Base-by-base conservation (phyloP, 2,329 filamentous ascomycete genomes). In the Fusarium hainanense region DNA sequence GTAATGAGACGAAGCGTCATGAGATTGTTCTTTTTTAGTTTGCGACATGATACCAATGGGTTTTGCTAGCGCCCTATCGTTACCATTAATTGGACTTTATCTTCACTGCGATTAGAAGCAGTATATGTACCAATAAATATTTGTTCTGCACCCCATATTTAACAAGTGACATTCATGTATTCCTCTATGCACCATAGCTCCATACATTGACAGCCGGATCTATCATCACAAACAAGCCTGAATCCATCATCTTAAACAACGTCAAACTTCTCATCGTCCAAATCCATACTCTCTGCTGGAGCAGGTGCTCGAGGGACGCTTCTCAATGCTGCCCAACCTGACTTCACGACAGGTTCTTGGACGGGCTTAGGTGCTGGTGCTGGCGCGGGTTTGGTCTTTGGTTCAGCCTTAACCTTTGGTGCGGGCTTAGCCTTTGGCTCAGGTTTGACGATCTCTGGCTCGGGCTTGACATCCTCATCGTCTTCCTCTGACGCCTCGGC, bases 241-340 rank as follows among this genome's bases (percentile, higher is more conserved):
- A 23, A 5, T 13, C 46, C 16, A 8, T 14, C 43, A 9, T 11
- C 50, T 54, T 62, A 74, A 23, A 76, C 76, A 58, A 80, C 72
- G 23, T 80, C 78, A 66, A 80, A 80, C 63, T 75, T 76, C 49
- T 75, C 72, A 11, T 74, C 73, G 8, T 79, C 77, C 52, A 77
- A 48, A 42, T 80, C 79, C 74, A 78, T 74, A 23, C 76, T 76
- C 27, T 73, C 71, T 16, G 69, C 71, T 23, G 69, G 60, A n/a
- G 52, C 56, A 37, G 70, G 63, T 6, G 62, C 59, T 50, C 66
- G 71, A 16, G 58, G 70, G 9, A 70, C 65, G 13, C 69, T 74
- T 44, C 75, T 66, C 49, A 79, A 58, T 11, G 77, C 66, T 28
- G 78, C 77, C 78, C 78, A 79, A 8, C 75, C 77, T 44, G 69